Evolutionary conservation across 2,329 filamentous ascomycete genomes (phyloP).

Genomic region (Fusarium pilosicola): DNA sequence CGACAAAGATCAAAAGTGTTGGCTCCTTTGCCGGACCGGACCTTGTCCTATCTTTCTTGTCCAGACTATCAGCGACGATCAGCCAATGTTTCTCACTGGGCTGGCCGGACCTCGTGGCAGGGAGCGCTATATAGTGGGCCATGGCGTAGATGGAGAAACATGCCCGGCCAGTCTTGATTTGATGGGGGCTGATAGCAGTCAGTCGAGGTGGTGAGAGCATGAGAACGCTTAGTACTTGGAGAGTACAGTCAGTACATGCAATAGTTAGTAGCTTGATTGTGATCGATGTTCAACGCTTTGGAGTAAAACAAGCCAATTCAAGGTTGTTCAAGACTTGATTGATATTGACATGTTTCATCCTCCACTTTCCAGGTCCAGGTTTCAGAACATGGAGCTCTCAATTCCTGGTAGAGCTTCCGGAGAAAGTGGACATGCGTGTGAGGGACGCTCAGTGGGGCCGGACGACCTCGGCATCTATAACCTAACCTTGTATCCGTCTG

Average conservation of each 20-base stretch:
- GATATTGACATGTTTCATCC: background rate
- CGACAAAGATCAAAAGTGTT: background rate
- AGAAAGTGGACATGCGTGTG: constrained; percentile 19
- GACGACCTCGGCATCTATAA: constrained; percentile 17
- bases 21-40: constrained; percentile 13
- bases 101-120: constrained; percentile 32
- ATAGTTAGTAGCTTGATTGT: too few species aligned
- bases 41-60: constrained; percentile 18
- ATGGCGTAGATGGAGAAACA: constrained; percentile 30
- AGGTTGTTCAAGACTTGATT: background rate
- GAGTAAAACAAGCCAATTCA: background rate
- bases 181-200: constrained; percentile 1
- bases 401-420: constrained; percentile 9
- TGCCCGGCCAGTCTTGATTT: constrained; percentile 8
- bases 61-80: constrained; percentile 16
- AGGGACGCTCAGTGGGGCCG: constrained; percentile 23
- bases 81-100: constrained; percentile 14
- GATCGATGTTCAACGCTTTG: too few species aligned
- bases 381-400: background rate
- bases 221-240: background rate
- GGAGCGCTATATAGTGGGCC: constrained; percentile 15
- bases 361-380: background rate
- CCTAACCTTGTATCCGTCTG: background rate
- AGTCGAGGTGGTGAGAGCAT: background rate
- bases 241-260: background rate